Evolutionary conservation across 495 filamentous ascomycete species (phyloP).

Genomic region (Lophiotrema nucula): DNA sequence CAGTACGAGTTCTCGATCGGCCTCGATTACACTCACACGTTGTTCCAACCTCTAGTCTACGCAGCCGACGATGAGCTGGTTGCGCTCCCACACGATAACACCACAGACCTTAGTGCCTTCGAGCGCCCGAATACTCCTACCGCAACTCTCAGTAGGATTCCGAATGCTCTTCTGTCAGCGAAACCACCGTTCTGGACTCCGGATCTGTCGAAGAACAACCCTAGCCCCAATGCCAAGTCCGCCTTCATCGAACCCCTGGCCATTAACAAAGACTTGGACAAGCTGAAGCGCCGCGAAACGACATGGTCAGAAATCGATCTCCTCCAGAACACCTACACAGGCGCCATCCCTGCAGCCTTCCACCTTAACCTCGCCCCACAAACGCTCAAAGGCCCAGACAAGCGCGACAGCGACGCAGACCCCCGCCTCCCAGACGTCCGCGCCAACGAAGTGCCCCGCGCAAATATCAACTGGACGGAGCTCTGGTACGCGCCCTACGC

Average conservation of each 20-base stretch:
- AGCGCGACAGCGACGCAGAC: not conserved
- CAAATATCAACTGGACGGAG: constrained; percentile 11
- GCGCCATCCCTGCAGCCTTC: constrained; percentile 22
- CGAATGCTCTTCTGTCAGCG: constrained; percentile 13
- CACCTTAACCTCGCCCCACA: constrained; percentile 13
- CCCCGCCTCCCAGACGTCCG: not conserved
- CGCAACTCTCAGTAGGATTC: constrained; percentile 13
- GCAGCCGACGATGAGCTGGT: constrained; percentile 25
- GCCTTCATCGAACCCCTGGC: constrained; percentile 18
- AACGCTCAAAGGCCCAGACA: not conserved
- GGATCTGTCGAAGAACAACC: constrained; percentile 15
- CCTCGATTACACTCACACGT: constrained; percentile 33
- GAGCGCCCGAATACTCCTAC: constrained; percentile 22
- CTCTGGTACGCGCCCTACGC: constrained; percentile 30
- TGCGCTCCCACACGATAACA: constrained; percentile 22
- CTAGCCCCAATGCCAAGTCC: constrained; percentile 20
- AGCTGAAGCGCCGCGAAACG: constrained; percentile 22
- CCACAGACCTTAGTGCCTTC: constrained; percentile 13
- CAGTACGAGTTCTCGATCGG: constrained; percentile 33
- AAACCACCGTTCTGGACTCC: constrained; percentile 26
- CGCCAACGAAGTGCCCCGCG: not conserved
- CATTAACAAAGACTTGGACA: constrained; percentile 17
- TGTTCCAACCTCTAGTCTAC: constrained; percentile 41
- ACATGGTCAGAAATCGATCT: constrained; percentile 21
- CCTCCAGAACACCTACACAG: constrained; percentile 29